Base-by-base conservation (phyloP, 164 flowering plant genomes). In the Chloranthus sessilifolius region DNA sequence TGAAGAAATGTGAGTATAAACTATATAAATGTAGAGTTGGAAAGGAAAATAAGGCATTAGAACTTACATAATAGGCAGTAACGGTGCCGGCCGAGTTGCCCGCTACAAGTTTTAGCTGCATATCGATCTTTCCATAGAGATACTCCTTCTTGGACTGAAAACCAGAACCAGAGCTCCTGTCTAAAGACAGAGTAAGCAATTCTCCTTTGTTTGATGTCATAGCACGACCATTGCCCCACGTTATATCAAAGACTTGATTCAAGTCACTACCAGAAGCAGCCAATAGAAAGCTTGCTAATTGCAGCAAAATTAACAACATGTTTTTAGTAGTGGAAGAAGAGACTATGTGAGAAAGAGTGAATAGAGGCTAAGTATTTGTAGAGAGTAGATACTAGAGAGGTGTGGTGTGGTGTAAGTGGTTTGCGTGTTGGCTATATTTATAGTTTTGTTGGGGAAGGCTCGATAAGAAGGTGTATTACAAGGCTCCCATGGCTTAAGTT, bases 31-130 rank as follows among this genome's bases (percentile, higher is more conserved):
- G 9, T 7, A 2, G 4, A 41, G 45, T 5, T 41, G 4, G 41
- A 20, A 0, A 44, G n/a, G n/a, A n/a, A n/a, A n/a, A n/a, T n/a
- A n/a, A n/a, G n/a, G n/a, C 27, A 21, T 9, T 4, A 16, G 4
- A 1, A 16, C 33, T 37, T 26, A 56, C 60, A 38, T 56, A 56
- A 37, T 46, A 56, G 30, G 60, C 40, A 2, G 60, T 46, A n/a
- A 56, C 60, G 1, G 53, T 56, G 35, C 60, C 60, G n/a, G 60
- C 60, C 23, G 60, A 56, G 46, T 56, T 55, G 23, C 53, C 45
- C 1, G 53, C 37, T 1, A 56, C 52, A 9, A 56, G 27, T 20
- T 56, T 56, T 7, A 56, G n/a, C 28, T 56, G 41, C 60, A 46
- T 47, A 17, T 56, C 45, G 1, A 56, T 38, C 26, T 47, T 35